phyloP scores from a whole-genome alignment of 2,329 filamentous ascomycete genomes.

The Fusarium sp. region DNA sequence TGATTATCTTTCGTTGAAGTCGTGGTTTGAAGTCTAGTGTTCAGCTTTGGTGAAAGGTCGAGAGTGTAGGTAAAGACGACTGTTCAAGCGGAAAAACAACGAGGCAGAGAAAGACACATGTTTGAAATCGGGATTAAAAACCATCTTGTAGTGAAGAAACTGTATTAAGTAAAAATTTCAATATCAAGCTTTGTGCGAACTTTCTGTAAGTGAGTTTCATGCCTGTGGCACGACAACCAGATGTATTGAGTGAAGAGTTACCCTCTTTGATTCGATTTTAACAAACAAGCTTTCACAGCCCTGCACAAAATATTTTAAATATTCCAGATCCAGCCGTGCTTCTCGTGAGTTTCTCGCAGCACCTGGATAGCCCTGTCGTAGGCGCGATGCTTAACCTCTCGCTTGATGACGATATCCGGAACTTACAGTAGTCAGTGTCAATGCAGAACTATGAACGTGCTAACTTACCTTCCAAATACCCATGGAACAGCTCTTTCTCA shows the following conservation, averaged over 20 bases:
- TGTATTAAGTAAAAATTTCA: too few relatives aligned
- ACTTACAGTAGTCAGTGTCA: slow-evolving; percentile 23
- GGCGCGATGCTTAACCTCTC: slow-evolving; percentile 34
- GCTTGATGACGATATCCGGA: slow-evolving; percentile 36
- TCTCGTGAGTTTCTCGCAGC: slow-evolving; percentile 35
- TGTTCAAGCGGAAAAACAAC: background rate
- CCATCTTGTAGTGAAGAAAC: too few relatives aligned
- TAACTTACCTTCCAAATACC: slow-evolving; percentile 48
- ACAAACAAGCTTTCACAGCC: background rate
- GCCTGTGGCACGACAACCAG: background rate
- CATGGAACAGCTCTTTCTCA: slow-evolving; percentile 49
- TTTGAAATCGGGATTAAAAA: too few relatives aligned
- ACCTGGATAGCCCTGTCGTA: slow-evolving; percentile 34
- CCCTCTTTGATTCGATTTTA: background rate
- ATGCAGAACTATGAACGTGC: background rate
- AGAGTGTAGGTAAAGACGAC: background rate
- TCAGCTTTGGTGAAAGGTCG: background rate
- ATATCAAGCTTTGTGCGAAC: background rate
- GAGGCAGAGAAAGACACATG: background rate
- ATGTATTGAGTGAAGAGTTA: background rate
- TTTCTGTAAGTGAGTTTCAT: background rate
- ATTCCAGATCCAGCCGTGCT: slow-evolving; percentile 41
- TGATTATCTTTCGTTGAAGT: background rate
- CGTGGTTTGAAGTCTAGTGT: background rate
- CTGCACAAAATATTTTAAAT: background rate